Evolutionary conservation across 2,329 filamentous ascomycete species (phyloP).

Genomic region (Aureobasidium sp.): DNA sequence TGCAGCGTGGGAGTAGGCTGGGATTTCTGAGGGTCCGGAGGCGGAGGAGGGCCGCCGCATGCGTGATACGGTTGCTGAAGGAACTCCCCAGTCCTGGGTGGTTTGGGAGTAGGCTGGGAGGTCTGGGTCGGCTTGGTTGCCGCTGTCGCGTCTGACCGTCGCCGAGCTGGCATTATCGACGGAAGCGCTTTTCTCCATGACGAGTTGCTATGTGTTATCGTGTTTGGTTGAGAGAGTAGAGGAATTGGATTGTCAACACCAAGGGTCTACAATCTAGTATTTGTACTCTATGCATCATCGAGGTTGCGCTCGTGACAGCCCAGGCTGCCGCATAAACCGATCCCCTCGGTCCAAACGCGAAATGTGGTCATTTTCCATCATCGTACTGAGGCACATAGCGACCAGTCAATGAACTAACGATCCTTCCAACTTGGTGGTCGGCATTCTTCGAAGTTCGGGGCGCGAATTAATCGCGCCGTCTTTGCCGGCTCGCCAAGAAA

Average conservation of each 20-base stretch:
- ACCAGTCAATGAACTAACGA: not conserved
- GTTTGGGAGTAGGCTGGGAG: not conserved
- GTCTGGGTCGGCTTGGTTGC: not conserved
- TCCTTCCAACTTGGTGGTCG: no score
- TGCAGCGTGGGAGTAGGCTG: not conserved
- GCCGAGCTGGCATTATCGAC: not conserved
- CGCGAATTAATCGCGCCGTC: not conserved
- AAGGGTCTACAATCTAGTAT: not conserved
- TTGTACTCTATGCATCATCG: constrained; percentile 2
- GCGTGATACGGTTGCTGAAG: not conserved
- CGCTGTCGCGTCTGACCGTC: not conserved
- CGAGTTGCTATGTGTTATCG: not conserved
- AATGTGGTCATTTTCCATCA: not conserved
- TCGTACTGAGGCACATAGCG: not conserved
- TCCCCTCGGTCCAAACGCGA: not conserved
- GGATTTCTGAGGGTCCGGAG: not conserved
- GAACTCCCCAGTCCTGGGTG: not conserved
- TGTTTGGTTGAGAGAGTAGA: no score
- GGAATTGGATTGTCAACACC: no score
- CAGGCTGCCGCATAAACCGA: not conserved
- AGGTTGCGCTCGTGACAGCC: not conserved
- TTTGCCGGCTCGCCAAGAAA: not conserved
- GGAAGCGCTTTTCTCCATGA: not conserved
- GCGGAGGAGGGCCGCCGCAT: not conserved
- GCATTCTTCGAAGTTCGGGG: not conserved